A percentile compares a stretch with the other conserved stretches of the same genome.
phyloP scores from a whole-genome alignment of 805 yeast species.

The Cyberlindnera saturnus region DNA sequence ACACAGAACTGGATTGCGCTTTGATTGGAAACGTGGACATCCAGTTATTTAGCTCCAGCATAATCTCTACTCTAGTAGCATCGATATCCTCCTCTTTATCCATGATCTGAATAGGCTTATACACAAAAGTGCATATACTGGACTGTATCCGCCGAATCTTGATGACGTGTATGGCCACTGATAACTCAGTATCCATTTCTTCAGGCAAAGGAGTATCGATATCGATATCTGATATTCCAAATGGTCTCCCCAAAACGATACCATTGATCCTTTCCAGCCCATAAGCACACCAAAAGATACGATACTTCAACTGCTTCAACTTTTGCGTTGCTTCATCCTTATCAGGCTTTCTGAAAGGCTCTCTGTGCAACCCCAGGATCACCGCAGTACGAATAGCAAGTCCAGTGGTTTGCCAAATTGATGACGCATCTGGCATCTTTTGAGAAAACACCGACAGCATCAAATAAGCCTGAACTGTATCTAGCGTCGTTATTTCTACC shows the following conservation, averaged over 20 bases:
- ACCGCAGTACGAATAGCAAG: constrained; percentile 28
- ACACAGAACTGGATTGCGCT: constrained; percentile 21
- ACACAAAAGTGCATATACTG: constrained; percentile 28
- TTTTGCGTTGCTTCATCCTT: not conserved
- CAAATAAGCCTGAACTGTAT: constrained; percentile 29
- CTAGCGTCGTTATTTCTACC: constrained; percentile 20
- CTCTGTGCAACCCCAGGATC: constrained; percentile 27
- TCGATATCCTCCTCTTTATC: constrained; percentile 19
- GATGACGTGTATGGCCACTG: constrained; percentile 27
- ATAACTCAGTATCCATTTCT: not conserved
- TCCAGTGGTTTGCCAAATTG: constrained; percentile 29
- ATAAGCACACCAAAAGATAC: constrained; percentile 33
- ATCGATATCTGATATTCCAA: constrained; percentile 30
- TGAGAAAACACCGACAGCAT: constrained; percentile 28
- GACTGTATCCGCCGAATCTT: constrained; percentile 29
- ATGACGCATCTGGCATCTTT: constrained; percentile 29
- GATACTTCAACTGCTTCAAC: constrained; percentile 18
- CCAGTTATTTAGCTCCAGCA: constrained; percentile 29
- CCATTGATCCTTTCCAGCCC: constrained; percentile 31
- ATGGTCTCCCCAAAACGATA: constrained; percentile 30
- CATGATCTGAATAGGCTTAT: constrained; percentile 21
- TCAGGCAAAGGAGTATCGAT: constrained; percentile 26
- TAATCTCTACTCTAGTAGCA: constrained; percentile 25
- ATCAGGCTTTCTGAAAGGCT: constrained; percentile 14
- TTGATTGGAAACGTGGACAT: constrained; percentile 26